Percentiles rank a stretch among this genome's conserved stretches.
These are phyloP conservation scores for Ceratocystis alfenasii DNA, from an alignment of 2,329 filamentous ascomycete species.

Conservation along the genomic window DNA sequence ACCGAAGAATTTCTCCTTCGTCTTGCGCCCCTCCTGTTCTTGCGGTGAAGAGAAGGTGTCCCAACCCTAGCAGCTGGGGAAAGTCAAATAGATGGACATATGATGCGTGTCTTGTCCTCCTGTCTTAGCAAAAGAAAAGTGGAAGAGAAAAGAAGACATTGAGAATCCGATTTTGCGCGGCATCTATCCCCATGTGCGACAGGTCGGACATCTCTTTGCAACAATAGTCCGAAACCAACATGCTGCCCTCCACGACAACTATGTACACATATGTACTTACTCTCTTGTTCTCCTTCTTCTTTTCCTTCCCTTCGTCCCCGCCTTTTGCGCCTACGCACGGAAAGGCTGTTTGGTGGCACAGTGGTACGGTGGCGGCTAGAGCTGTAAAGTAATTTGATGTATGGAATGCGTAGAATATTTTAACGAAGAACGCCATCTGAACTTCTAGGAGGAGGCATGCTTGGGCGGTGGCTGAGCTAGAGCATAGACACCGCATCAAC, in stretches of 20 bases:
- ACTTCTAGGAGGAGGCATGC: not conserved
- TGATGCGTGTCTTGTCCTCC: not conserved
- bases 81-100: too few species aligned
- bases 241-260: not conserved
- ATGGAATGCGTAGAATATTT: not conserved
- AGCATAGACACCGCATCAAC: too few species aligned
- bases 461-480: not conserved
- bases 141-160: not conserved
- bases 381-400: not conserved
- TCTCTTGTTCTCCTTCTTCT: too few species aligned
- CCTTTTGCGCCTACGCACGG: not conserved
- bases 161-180: not conserved
- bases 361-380: not conserved
- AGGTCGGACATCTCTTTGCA: not conserved
- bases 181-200: not conserved
- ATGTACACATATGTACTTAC: too few species aligned
- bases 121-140: not conserved
- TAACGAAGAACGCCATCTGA: slow-evolving; percentile 3
- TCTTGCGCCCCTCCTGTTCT: slow-evolving; percentile 1
- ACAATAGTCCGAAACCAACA: not conserved
- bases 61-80: not conserved
- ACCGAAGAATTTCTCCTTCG: not conserved
- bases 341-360: not conserved
- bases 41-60: not conserved
- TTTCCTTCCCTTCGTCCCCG: not conserved